These are phyloP conservation scores for Orbilia oligospora DNA, from an alignment of 2,329 filamentous ascomycete species.

Conservation along the genomic window DNA sequence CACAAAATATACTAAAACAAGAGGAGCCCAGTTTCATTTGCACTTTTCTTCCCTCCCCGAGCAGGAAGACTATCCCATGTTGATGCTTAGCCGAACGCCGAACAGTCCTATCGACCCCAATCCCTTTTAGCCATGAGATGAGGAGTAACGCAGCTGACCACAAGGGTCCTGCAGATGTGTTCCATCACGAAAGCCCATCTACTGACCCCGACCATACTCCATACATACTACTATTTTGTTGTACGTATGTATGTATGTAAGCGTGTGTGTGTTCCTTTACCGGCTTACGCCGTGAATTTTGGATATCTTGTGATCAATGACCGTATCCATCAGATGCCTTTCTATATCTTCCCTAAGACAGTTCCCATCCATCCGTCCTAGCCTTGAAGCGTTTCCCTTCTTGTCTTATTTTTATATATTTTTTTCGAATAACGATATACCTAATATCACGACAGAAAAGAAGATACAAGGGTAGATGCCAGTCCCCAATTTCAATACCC, in stretches of 20 bases:
- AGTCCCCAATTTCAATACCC: constrained; percentile 15
- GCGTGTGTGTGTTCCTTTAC: not conserved
- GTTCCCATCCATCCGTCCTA: constrained; percentile 3
- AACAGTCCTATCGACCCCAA: constrained; percentile 30
- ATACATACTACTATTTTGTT: not conserved
- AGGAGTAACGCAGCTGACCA: constrained; percentile 58
- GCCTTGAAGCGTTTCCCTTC: not conserved
- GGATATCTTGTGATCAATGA: constrained; percentile 60
- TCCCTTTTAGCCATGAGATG: constrained; percentile 60
- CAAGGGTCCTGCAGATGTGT: constrained; percentile 49
- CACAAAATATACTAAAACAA: constrained; percentile 3
- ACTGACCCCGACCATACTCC: constrained; percentile 18
- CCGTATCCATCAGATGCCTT: constrained; percentile 54
- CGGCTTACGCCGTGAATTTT: constrained; percentile 46
- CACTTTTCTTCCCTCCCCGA: constrained; percentile 16
- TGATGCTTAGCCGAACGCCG: constrained; percentile 60
- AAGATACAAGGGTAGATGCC: not conserved
- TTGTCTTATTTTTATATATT: constrained; percentile 3
- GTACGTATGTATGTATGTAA: too few relatives aligned
- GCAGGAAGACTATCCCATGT: constrained; percentile 40
- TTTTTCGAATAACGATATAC: too few relatives aligned
- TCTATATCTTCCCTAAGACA: constrained; percentile 17
- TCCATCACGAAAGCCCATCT: constrained; percentile 32
- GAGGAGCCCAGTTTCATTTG: constrained; percentile 13
- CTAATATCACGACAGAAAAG: not conserved